Evolutionary conservation across 2,329 filamentous ascomycete genomes (phyloP).

Genomic region (Drechslera avenae): DNA sequence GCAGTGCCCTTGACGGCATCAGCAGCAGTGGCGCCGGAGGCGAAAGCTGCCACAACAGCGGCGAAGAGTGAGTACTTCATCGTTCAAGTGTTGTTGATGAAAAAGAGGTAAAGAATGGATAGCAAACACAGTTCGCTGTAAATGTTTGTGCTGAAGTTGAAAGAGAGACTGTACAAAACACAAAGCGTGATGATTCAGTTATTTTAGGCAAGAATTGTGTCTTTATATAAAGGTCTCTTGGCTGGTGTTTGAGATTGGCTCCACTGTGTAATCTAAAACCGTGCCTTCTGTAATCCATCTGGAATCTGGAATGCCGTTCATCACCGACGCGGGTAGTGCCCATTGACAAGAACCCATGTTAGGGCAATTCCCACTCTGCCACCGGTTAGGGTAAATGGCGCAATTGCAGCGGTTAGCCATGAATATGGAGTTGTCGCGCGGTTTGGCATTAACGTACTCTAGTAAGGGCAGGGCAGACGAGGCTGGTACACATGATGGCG

Average conservation of each 20-base stretch:
- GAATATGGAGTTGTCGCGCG: neutral
- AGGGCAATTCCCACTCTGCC: neutral
- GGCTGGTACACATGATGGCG: neutral
- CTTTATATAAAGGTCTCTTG: slow-evolving; percentile 19
- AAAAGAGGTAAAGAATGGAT: slow-evolving; percentile 20
- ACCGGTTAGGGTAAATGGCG: too few species aligned
- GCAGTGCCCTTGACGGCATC: slow-evolving; percentile 33
- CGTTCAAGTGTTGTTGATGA: slow-evolving; percentile 6
- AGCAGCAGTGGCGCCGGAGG: slow-evolving; percentile 25
- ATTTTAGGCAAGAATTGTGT: neutral
- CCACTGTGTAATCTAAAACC: slow-evolving; percentile 16
- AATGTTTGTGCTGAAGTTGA: neutral
- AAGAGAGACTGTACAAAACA: slow-evolving; percentile 19
- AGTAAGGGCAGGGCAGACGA: neutral
- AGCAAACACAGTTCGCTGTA: slow-evolving; percentile 30
- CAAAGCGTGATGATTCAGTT: neutral
- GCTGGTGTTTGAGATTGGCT: slow-evolving; percentile 10
- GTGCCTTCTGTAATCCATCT: slow-evolving; percentile 1
- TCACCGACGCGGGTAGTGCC: slow-evolving; percentile 3
- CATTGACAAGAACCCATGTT: too few species aligned
- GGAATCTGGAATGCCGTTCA: slow-evolving; percentile 1
- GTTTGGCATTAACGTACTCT: neutral
- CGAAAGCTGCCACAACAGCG: slow-evolving; percentile 24
- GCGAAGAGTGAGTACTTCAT: slow-evolving; percentile 30
- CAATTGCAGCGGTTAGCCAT: neutral